Evolutionary conservation across 805 yeast species (phyloP).

Genomic region (Kuraishia capsulata): DNA sequence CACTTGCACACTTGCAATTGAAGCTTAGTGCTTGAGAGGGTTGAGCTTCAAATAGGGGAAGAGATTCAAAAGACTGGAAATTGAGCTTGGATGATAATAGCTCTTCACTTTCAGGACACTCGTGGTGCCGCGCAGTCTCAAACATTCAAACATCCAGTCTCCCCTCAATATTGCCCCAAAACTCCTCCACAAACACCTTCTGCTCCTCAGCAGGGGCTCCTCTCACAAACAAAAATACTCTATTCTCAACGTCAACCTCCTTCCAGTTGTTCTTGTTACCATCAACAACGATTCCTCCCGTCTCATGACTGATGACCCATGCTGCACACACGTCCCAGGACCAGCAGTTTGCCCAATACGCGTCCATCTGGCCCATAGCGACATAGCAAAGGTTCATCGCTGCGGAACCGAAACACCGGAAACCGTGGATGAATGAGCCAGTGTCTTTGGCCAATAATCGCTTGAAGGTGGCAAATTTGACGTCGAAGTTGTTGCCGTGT

Average conservation of each 20-base stretch:
- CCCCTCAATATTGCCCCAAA: slow-evolving; percentile 7
- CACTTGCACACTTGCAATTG: too few relatives aligned
- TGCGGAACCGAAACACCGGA: slow-evolving; percentile 54
- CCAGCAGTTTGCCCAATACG: slow-evolving; percentile 54
- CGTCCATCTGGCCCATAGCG: slow-evolving; percentile 49
- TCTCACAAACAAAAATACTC: slow-evolving; percentile 8
- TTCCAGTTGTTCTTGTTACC: slow-evolving; percentile 42
- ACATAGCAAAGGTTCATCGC: slow-evolving; percentile 53
- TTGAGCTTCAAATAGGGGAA: too few relatives aligned
- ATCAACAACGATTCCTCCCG: slow-evolving; percentile 50
- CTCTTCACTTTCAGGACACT: too few relatives aligned
- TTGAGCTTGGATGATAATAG: too few relatives aligned
- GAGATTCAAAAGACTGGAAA: too few relatives aligned
- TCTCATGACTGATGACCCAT: slow-evolving; percentile 50
- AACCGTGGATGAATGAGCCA: slow-evolving; percentile 54
- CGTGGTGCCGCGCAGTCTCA: too few relatives aligned
- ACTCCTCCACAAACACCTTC: slow-evolving; percentile 7
- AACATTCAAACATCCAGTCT: neutral
- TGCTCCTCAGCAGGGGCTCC: slow-evolving; percentile 9
- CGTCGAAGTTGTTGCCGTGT: slow-evolving; percentile 37
- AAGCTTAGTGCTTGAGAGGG: too few relatives aligned
- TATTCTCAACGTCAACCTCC: slow-evolving; percentile 24
- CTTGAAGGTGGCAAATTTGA: slow-evolving; percentile 38
- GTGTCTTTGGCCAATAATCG: slow-evolving; percentile 30
- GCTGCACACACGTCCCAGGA: slow-evolving; percentile 69